Evolutionary conservation across 352 stramenopile genomes (phyloP).

Genomic region (Phytophthora citricola): DNA sequence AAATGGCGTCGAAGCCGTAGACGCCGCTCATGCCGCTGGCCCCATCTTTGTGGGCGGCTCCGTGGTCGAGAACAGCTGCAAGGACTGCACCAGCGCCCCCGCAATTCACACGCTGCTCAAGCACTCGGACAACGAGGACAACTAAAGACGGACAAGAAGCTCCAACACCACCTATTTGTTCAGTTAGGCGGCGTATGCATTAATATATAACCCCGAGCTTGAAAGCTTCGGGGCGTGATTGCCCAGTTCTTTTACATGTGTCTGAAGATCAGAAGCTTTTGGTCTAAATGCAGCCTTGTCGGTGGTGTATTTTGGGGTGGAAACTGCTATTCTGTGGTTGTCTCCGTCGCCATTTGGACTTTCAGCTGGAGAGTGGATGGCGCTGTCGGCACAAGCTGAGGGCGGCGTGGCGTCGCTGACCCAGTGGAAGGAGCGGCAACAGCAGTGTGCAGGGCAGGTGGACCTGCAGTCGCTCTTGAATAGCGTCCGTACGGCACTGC

Average conservation of each 20-base stretch:
- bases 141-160: slow-evolving; percentile 2
- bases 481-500: slow-evolving; percentile 47
- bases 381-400: slow-evolving; percentile 22
- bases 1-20: slow-evolving; percentile 10
- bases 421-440: slow-evolving; percentile 75
- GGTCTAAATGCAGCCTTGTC: slow-evolving; percentile 18
- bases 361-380: slow-evolving; percentile 23
- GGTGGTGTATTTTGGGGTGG: slow-evolving; percentile 14
- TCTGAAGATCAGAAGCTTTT: not conserved
- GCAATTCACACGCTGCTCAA: slow-evolving; percentile 26
- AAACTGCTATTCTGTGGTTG: slow-evolving; percentile 8
- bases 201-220: slow-evolving; percentile 24
- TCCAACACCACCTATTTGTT: slow-evolving; percentile 11
- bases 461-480: slow-evolving; percentile 54
- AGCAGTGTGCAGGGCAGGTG: slow-evolving; percentile 71
- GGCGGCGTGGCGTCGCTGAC: slow-evolving; percentile 57
- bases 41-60: slow-evolving; percentile 24
- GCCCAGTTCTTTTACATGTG: not conserved
- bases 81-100: slow-evolving; percentile 15
- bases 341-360: slow-evolving; percentile 22
- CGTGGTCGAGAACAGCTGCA: slow-evolving; percentile 29
- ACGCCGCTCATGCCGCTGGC: slow-evolving; percentile 16
- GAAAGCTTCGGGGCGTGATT: slow-evolving; percentile 2
- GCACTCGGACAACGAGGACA: slow-evolving; percentile 16
- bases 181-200: slow-evolving; percentile 26